Conservation (phyloP, 495 filamentous ascomycete species). For the Penicillium verhagenii region DNA sequence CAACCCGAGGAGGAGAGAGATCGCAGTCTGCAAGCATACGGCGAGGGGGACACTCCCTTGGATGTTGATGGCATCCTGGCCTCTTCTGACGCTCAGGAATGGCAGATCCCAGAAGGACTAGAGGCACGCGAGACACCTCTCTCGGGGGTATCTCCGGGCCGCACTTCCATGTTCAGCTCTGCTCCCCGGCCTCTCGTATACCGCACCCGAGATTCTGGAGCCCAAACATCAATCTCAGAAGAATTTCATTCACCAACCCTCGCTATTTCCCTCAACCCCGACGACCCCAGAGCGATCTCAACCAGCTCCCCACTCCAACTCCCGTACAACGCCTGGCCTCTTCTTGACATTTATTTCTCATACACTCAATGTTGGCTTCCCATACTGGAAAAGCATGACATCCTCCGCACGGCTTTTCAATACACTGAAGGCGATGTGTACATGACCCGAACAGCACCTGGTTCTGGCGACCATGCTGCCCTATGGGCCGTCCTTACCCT, state of each 20-base stretch:
- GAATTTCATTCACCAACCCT: constrained; percentile 6
- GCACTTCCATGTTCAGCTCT: constrained; percentile 24
- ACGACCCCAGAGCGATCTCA: constrained; percentile 15
- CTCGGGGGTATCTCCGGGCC: constrained; percentile 31
- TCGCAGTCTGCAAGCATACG: constrained; percentile 19
- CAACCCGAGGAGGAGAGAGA: constrained; percentile 39
- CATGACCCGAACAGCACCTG: constrained; percentile 24
- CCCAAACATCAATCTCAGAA: constrained; percentile 20
- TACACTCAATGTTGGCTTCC: constrained; percentile 75
- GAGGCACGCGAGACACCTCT: constrained; percentile 22
- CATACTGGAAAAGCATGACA: constrained; percentile 66
- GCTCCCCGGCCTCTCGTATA: constrained; percentile 11
- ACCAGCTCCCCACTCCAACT: constrained; percentile 28
- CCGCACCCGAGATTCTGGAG: constrained; percentile 27
- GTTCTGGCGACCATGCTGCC: constrained; percentile 57
- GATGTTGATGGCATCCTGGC: constrained; percentile 37
- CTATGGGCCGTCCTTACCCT: constrained; percentile 62
- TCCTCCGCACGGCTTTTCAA: constrained; percentile 51
- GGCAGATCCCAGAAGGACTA: constrained; percentile 37
- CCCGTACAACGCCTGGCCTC: constrained; percentile 50
- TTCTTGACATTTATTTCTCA: constrained; percentile 71
- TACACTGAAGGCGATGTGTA: constrained; percentile 41
- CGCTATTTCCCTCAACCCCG: constrained; percentile 1
- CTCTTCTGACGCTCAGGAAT: constrained; percentile 38
- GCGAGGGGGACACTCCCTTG: constrained; percentile 33